Base-by-base conservation (phyloP, 208 protist genomes). In the Trypanosoma avium region DNA sequence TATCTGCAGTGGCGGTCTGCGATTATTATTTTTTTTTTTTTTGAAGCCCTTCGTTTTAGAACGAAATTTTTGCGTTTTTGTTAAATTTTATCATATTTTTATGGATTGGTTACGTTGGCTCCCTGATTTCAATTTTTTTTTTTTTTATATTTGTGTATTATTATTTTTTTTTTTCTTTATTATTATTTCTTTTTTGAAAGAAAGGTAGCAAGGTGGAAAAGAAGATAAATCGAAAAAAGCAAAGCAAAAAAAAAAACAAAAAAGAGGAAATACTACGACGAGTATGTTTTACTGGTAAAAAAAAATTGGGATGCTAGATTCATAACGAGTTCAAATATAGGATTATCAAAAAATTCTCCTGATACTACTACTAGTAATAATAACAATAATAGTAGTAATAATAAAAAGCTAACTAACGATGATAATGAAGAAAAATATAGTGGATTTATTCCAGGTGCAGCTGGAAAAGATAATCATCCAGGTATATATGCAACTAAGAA, bases 391-490 rank as follows among this genome's bases (percentile, higher is more conserved):
- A 22, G 6, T 26, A n/a, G 12, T n/a, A 32, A 10, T 33, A 17
- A 38, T 27, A 38, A 22, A 22, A 24, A 27, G 17, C 26, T 10
- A 32, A n/a, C 6, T 10, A 61, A 21, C 43, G 50, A 64, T 40
- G n/a, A 29, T 29, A 21, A 64, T 24, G 42, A 50, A 13, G 63
- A 73, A 15, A 33, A 54, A 15, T 79, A 75, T 69, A 67, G 62
- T 55, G 82, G 75, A 8, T 59, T 75, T 13, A 77, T 83, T 42
- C 47, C 68, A 17, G 68, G 75, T 22, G 67, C 82, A 5, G 81
- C 69, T 49, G 82, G 82, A 8, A 74, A 66, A 50, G 82, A 90
- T 61, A 92, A 94, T 65, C 61, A 45, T 35, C 70, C 81, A 24
- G 84, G 78, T 0, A 42, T 92, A 19, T 88, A 93, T 59, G 56